A percentile compares a stretch with the other conserved stretches of the same genome.
These are phyloP conservation scores for Nidula microcarpa DNA, from an alignment of 768 basidiomycete genomes.

Conservation along the genomic window DNA sequence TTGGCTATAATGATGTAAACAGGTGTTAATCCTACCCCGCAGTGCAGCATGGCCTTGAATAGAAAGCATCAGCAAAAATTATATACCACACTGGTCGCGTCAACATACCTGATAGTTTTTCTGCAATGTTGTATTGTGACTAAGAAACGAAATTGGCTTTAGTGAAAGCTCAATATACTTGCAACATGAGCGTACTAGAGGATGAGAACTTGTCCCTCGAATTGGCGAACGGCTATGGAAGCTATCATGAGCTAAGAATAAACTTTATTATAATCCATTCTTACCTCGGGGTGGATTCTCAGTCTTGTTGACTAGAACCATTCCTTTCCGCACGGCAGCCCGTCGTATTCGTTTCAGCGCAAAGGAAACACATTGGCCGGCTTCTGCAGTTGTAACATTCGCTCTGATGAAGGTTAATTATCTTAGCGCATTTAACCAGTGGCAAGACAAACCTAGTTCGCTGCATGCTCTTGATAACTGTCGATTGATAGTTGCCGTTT, in stretches of 20 bases:
- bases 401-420: constrained; percentile 42
- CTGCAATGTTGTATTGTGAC: constrained; percentile 91
- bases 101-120: constrained; percentile 80
- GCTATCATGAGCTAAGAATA: constrained; percentile 3
- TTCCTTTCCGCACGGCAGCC: constrained; percentile 84
- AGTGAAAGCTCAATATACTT: too few relatives aligned
- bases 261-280: constrained; percentile 6
- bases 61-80: neutral
- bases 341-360: constrained; percentile 88
- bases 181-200: constrained; percentile 64
- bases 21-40: constrained; percentile 55
- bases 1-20: constrained; percentile 2
- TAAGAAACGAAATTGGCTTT: constrained; percentile 26
- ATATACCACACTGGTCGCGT: neutral
- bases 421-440: neutral
- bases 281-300: constrained; percentile 76
- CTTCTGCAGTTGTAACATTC: constrained; percentile 80
- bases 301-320: constrained; percentile 84
- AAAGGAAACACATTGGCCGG: constrained; percentile 92
- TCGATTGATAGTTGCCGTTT: constrained; percentile 81
- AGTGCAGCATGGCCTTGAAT: constrained; percentile 84
- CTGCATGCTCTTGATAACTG: constrained; percentile 88
- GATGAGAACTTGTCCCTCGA: constrained; percentile 92
- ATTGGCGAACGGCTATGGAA: constrained; percentile 65
- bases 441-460: constrained; percentile 67